Evolutionary conservation across 176 grass and related monocot species (phyloP), one percentile per base, ranked within the genome.

Genomic region (Otatea glauca): DNA sequence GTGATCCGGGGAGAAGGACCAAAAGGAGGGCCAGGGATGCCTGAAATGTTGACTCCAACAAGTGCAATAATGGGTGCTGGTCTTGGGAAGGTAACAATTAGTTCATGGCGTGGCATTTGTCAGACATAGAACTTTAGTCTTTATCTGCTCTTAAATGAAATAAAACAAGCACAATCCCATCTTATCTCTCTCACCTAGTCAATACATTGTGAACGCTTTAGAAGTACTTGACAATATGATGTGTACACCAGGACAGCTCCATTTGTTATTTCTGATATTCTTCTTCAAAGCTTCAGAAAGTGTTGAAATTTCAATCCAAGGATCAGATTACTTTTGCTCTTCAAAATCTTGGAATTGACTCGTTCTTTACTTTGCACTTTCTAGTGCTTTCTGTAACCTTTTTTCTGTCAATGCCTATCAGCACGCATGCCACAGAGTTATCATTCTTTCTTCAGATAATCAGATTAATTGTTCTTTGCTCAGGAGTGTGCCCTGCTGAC

Each of bases 11-110:
- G 96, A 78, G 96, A 98, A 89, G 91, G 96, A 75, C 93, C 96
- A 35, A 98, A 98, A 86, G 96, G 96, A 4, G 93, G 96, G 35
- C 96, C 96, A 58, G 96, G 96, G 76, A 98, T 98, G 96, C 91
- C 91, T 85, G 96, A 98, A 93, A 98, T 98, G 96, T 70, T 98
- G 83, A 98, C 96, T 72, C 96, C 96, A 85, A 98, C 96, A 65
- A 98, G 96, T 48, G 93, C 93, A 84, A 95, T 98, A 81, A 95
- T 98, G 96, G 96, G 96, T 80, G 96, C 91, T 86, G 96, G 93
- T 68, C 93, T 98, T 85, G 96, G 96, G 32, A 98, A 98, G 92
- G 96, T 98, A 85, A 53, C 9, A 16, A n/a, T 43, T 82, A 35
- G 20, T n/a, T 83, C 56, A 43, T 60, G 75, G 20, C 51, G 43